Evolutionary conservation across 805 yeast species (phyloP), one percentile per base, ranked within the genome.

Genomic region (Starmerella stellata): DNA sequence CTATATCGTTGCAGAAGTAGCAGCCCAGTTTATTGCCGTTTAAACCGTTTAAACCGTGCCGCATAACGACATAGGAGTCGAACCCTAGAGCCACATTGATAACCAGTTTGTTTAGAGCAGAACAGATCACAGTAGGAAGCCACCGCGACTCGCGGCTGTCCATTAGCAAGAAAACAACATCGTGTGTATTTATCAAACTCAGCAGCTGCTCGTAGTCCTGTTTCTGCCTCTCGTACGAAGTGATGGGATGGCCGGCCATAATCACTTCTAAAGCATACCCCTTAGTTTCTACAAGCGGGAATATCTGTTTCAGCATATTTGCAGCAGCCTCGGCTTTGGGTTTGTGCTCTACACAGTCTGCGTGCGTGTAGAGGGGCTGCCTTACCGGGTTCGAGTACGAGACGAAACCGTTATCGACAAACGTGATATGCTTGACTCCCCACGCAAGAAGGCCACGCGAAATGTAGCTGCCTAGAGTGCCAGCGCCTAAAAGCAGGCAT

Each of bases 71-170:
- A 54, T 73, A 90, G 42, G 92, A 75, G 51, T 87, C 98, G 62
- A 85, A 90, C 0, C 99, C 99, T 27, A 90, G 61, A 0, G 98
- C 98, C 0, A 93, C 90, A 58, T 85, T 90, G 30, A 90, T 70
- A 1, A 85, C 93, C 8, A 72, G 63, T 54, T 90, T 90, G 35
- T 66, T 54, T 51, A 68, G 60, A 1, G 75, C 74, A 38, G 71
- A 65, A 0, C 82, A 80, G 30, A 90, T 57, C 1, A 87, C 72
- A 0, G 96, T 78, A 1, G 99, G 99, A n/a, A 90, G 63, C 99
- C 99, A 90, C 46, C 99, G 66, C 1, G 95, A 72, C 54, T 90
- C 99, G 38, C 99, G 67, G 4, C 95, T 82, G 55, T 90, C 99
- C 78, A 85, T 80, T 34, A 85, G 61, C 24, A 92, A 58, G 49